Percentiles rank a stretch among this genome's conserved stretches.
Conservation (phyloP, 1,284 basidiomycete species). For the Boletus hoseneyae region DNA sequence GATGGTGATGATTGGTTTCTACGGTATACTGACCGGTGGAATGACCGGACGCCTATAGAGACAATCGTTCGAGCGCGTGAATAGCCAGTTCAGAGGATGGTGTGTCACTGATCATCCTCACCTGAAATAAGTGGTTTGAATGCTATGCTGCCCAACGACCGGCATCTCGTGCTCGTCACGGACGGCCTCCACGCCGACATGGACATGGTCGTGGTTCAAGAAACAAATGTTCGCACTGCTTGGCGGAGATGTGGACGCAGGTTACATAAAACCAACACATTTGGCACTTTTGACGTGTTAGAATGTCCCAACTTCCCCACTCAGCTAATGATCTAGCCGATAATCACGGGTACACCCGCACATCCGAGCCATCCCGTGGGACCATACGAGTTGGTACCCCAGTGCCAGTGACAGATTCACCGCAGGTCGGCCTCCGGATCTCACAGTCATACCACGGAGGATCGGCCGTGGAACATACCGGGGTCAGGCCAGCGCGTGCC, state of each 20-base stretch:
- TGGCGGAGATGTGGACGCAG: slow-evolving; percentile 8
- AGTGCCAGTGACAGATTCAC: neutral
- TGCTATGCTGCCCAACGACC: slow-evolving; percentile 16
- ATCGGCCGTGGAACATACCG: neutral
- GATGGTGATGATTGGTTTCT: slow-evolving; percentile 16
- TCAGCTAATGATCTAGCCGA: slow-evolving; percentile 1
- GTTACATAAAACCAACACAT: slow-evolving; percentile 28
- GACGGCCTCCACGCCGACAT: slow-evolving; percentile 33
- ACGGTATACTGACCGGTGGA: slow-evolving; percentile 30
- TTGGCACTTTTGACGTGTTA: slow-evolving; percentile 1
- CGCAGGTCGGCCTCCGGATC: slow-evolving; percentile 12
- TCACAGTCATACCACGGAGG: slow-evolving; percentile 8
- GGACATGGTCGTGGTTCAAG: slow-evolving; percentile 31
- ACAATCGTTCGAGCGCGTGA: slow-evolving; percentile 2
- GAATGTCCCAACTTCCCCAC: slow-evolving; percentile 7
- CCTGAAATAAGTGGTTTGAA: slow-evolving; percentile 26
- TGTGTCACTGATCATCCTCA: slow-evolving; percentile 7
- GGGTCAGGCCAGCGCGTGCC: neutral
- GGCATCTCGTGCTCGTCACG: slow-evolving; percentile 20
- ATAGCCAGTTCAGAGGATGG: slow-evolving; percentile 1
- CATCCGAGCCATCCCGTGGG: slow-evolving; percentile 15
- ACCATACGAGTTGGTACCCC: slow-evolving; percentile 5
- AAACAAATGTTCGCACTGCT: slow-evolving; percentile 14
- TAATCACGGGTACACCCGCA: slow-evolving; percentile 1
- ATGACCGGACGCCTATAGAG: slow-evolving; percentile 28